Evolutionary conservation across 2,329 filamentous ascomycete genomes (phyloP).

Genomic region (Magnaporthiopsis rhizophila): DNA sequence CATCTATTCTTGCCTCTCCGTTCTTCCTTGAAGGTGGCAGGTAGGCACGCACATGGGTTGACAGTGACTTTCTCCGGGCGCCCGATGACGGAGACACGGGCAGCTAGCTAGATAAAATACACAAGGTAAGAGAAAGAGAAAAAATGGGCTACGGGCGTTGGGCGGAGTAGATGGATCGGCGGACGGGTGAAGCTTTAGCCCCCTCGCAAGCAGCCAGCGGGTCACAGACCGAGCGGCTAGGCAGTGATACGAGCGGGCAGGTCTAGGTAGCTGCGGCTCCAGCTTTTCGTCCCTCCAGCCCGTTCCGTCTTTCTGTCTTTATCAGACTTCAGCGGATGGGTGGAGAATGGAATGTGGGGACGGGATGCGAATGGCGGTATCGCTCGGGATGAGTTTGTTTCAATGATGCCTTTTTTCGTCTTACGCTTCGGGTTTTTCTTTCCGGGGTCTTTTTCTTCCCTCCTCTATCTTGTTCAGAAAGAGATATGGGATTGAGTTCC

Average conservation of each 20-base stretch:
- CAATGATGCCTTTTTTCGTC: neutral
- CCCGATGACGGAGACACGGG: neutral
- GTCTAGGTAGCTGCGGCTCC: neutral
- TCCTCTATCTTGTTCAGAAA: too few species aligned
- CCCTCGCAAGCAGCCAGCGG: neutral
- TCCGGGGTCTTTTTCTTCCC: too few species aligned
- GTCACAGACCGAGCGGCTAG: neutral
- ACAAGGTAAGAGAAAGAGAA: too few species aligned
- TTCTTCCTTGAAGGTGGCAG: too few species aligned
- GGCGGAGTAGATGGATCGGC: too few species aligned
- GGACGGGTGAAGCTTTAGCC: neutral
- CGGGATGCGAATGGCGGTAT: neutral
- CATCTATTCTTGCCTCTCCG: too few species aligned
- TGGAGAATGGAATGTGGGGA: neutral
- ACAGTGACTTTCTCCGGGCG: neutral
- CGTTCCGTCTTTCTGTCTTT: neutral
- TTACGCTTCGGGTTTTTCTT: too few species aligned
- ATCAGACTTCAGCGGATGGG: neutral
- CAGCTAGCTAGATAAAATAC: neutral
- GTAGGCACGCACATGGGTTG: neutral
- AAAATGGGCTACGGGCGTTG: too few species aligned
- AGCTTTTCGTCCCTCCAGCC: too few species aligned
- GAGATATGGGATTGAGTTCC: neutral
- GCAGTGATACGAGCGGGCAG: neutral
- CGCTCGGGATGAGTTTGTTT: neutral